Percentiles rank a stretch among this genome's conserved stretches.
phyloP scores from a whole-genome alignment of 75 land plant genomes.

The Chamaecyparis obtusa region DNA sequence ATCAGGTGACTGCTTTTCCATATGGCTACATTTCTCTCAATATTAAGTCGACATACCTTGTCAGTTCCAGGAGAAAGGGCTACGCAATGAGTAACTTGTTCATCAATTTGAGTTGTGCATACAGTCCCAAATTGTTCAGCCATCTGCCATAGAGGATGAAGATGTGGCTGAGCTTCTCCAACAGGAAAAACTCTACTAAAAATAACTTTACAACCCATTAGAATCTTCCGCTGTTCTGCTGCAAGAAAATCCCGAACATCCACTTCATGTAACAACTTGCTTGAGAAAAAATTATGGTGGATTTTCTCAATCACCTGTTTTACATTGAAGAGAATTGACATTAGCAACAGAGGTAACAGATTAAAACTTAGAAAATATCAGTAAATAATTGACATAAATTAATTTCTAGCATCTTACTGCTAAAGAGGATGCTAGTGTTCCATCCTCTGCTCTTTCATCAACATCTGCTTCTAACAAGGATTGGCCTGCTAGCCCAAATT shows the following conservation, averaged over 20 bases:
- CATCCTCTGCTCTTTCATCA: conserved; percentile 97
- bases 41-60: conserved; percentile 57
- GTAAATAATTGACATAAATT: not conserved
- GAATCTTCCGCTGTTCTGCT: conserved; percentile 66
- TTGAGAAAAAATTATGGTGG: conserved; percentile 73
- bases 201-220: conserved; percentile 76
- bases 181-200: conserved; percentile 94
- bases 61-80: conserved; percentile 96
- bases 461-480: conserved; percentile 95
- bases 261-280: conserved; percentile 58
- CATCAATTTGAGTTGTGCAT: conserved; percentile 86
- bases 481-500: conserved; percentile 92
- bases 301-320: conserved; percentile 91
- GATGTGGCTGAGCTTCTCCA: conserved; percentile 86
- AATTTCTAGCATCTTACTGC: conserved; percentile 40
- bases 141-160: conserved; percentile 93
- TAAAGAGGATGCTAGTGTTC: conserved; percentile 87
- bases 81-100: conserved; percentile 96
- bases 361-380: conserved; percentile 1
- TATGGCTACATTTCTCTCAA: conserved; percentile 3
- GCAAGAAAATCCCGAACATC: conserved; percentile 94
- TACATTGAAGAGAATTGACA: not conserved
- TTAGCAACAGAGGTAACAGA: not conserved
- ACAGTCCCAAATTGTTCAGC: conserved; percentile 98
- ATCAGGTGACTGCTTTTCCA: not conserved